Evolutionary conservation across 495 filamentous ascomycete genomes (phyloP).

Genomic region (Penicillium manginii): DNA sequence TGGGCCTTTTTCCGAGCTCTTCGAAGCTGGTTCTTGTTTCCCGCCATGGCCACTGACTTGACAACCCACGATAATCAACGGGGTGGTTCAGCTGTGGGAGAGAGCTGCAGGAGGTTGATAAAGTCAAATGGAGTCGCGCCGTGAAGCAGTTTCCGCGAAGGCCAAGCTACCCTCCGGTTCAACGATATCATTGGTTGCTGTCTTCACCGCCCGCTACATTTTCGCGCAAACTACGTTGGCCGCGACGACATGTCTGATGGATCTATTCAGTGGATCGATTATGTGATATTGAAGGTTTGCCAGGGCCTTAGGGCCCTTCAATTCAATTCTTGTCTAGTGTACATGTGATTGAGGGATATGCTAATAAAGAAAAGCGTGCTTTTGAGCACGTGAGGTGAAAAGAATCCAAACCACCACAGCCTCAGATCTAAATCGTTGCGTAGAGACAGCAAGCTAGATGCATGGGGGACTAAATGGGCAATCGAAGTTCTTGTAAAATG

Average conservation of each 20-base stretch:
- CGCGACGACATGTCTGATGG: not conserved
- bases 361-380: not conserved
- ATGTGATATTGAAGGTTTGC: not conserved
- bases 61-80: not conserved
- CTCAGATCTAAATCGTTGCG: not conserved
- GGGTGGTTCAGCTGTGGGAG: not conserved
- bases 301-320: not conserved
- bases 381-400: not conserved
- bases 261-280: not conserved
- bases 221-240: not conserved
- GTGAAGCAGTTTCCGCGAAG: constrained; percentile 2
- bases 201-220: not conserved
- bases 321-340: not conserved
- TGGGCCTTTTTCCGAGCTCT: constrained; percentile 89
- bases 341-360: constrained; percentile 3
- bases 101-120: not conserved
- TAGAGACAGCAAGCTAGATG: not conserved
- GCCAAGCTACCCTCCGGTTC: not conserved
- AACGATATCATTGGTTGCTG: too few relatives aligned
- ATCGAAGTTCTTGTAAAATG: too few relatives aligned
- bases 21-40: constrained; percentile 82
- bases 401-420: not conserved
- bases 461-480: too few relatives aligned
- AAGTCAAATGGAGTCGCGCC: not conserved
- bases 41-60: constrained; percentile 48